phyloP scores from a whole-genome alignment of 306 rosid species.

The Casuarina equisetifolia region DNA sequence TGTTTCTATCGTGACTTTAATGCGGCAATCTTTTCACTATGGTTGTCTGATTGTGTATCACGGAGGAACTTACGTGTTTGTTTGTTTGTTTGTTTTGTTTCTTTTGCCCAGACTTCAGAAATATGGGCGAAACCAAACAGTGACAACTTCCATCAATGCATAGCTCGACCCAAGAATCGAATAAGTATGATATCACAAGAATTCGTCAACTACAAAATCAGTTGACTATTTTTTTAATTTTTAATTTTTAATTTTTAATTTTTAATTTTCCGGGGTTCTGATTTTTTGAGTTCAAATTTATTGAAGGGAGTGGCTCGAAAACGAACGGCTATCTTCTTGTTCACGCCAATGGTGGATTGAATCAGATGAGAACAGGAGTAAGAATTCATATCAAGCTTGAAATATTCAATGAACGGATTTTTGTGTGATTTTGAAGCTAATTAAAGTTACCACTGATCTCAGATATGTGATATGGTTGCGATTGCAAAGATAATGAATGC shows the following conservation, averaged over 20 bases:
- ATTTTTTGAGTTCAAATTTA: background rate
- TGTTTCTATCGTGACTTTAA: background rate
- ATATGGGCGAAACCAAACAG: slow-evolving; percentile 91
- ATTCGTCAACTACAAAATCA: background rate
- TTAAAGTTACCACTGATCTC: slow-evolving; percentile 21
- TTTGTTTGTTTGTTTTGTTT: background rate
- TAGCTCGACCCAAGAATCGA: slow-evolving; percentile 55
- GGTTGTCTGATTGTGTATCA: background rate
- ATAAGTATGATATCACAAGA: slow-evolving; percentile 48
- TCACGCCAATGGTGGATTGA: slow-evolving; percentile 98
- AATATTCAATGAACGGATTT: background rate
- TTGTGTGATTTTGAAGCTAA: slow-evolving; percentile 31
- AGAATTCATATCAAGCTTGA: slow-evolving; percentile 6
- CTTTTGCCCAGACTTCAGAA: slow-evolving; percentile 57
- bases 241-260: slow-evolving; percentile 11
- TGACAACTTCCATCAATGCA: slow-evolving; percentile 60
- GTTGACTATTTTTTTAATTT: background rate
- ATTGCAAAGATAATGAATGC: slow-evolving; percentile 97
- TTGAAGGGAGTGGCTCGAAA: slow-evolving; percentile 47
- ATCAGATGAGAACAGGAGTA: slow-evolving; percentile 99
- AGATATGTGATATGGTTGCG: slow-evolving; percentile 99
- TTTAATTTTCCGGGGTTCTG: background rate
- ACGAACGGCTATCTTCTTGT: slow-evolving; percentile 86
- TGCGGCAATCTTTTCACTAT: background rate
- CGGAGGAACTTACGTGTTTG: background rate